phyloP scores from a whole-genome alignment of 306 rosid species.

The peach (Prunus persica) region Prunus_persica_NCBIv2 NC_034014.1:28796001-28796500 shows the following conservation, averaged over 20 bases:
- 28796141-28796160: neutral
- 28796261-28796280: conserved; percentile 30
- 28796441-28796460: conserved; percentile 97
- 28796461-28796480: conserved; percentile 72
- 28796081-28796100: conserved; percentile 80
- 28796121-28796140: neutral
- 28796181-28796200: conserved; percentile 20
- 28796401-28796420: conserved; percentile 73
- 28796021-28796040: conserved; percentile 39
- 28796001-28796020: conserved; percentile 25
- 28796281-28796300: conserved; percentile 83
- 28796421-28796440: conserved; percentile 62
- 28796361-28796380: conserved; percentile 62
- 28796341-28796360: conserved; percentile 64
- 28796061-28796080: conserved; percentile 44
- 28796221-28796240: conserved; percentile 55
- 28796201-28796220: conserved; percentile 87
- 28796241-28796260: conserved; percentile 21
- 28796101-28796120: neutral
- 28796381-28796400: conserved; percentile 82
- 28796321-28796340: conserved; percentile 68
- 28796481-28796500: conserved; percentile 36
- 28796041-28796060: conserved; percentile 52
- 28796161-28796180: neutral
- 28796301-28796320: conserved; percentile 74